A percentile compares a stretch with the other conserved stretches of the same genome.
Evolutionary conservation across 208 protist genomes (phyloP).

Genomic region (Leishmania aethiopica): DNA sequence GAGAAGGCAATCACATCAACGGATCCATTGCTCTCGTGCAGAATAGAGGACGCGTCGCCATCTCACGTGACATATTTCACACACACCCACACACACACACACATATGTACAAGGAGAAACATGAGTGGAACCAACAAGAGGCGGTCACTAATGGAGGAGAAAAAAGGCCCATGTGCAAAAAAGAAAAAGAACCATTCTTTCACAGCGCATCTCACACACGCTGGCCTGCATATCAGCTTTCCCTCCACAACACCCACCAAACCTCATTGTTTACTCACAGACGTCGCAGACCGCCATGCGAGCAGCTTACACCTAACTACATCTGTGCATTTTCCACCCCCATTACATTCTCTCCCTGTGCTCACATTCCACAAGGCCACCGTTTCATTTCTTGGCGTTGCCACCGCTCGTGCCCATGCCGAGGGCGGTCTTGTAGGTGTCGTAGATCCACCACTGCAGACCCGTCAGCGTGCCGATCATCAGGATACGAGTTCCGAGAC

Average conservation of each 20-base stretch:
- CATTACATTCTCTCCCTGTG: background rate
- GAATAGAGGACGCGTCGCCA: background rate
- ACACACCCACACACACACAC: background rate
- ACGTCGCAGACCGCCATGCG: background rate
- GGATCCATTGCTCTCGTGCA: background rate
- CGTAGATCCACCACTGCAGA: constrained; percentile 96
- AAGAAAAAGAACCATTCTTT: background rate
- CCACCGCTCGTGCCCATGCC: constrained; percentile 64
- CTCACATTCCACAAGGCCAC: background rate
- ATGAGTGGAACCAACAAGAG: background rate
- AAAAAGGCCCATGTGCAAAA: background rate
- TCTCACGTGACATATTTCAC: background rate
- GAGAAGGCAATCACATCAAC: background rate
- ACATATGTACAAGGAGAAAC: too few species aligned
- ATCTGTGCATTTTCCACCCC: background rate
- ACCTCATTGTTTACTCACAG: background rate
- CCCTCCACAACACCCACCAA: background rate
- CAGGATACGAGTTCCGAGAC: constrained; percentile 94
- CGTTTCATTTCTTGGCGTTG: constrained; percentile 26
- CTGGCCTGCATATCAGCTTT: background rate
- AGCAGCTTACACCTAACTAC: background rate
- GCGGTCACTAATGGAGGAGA: background rate
- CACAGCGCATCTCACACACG: background rate
- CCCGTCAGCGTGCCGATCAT: constrained; percentile 98
- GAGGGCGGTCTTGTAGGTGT: constrained; percentile 65